Evolutionary conservation across 164 flowering plant species (phyloP), one percentile per base, ranked within the genome.

Genomic region (Umbilicus rupestris): DNA sequence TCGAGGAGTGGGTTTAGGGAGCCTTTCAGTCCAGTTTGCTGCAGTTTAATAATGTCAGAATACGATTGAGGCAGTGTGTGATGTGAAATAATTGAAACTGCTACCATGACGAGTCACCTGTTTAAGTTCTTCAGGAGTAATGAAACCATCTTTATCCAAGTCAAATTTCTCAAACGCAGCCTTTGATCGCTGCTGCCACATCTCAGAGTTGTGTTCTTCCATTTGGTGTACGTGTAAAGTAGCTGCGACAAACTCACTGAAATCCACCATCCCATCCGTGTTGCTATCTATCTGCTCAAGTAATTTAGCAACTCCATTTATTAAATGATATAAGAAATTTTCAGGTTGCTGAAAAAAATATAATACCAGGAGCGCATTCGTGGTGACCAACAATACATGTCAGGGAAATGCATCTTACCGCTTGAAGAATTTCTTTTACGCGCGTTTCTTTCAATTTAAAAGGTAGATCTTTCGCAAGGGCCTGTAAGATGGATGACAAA

Each of bases 151-250:
- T 80, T 69, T 80, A 74, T 94, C 99, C 45, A 94, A 77, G 64
- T 94, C 98, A 66, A 94, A 91, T 80, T 89, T 94, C 64, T 86
- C 90, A 75, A 94, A 94, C 57, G 98, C 98, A 58, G 91, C 88
- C 75, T 80, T 86, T 67, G 98, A 91, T 20, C 79, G 76, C 46
- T 73, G 76, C 49, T 83, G 83, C 98, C 98, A 94, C 77, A 82
- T 94, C 41, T 82, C 83, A 37, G 89, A 81, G 71, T 91, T 81
- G 63, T 88, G 97, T 72, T 91, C 96, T 77, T 91, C 89, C 75
- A 94, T 70, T 74, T 94, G 99, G 80, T 87, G 95, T 42, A 91
- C 93, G 65, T 91, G 97, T 15, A 94, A 74, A 39, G 99, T 80
- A 29, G 99, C 99, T 67, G 99, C 97, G 44, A 91, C 99, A 78